Percentiles rank a stretch among this genome's conserved stretches.
Conservation (phyloP, 345 rosid genomes). For the Ricinus communis region DNA sequence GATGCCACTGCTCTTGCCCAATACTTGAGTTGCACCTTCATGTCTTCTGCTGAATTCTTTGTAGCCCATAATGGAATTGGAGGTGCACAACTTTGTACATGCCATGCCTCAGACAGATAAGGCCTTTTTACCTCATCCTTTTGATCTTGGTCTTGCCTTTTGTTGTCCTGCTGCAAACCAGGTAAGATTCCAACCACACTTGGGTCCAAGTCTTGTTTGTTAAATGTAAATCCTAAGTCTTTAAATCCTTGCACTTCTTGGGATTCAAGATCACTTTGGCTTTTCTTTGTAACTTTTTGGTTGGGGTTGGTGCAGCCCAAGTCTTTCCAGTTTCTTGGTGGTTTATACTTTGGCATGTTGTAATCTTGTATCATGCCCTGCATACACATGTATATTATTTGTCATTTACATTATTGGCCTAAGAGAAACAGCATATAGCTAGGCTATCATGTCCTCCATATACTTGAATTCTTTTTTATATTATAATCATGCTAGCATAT, state of each 20-base stretch:
- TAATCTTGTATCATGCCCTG: slow-evolving; percentile 30
- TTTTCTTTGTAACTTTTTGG: slow-evolving; percentile 32
- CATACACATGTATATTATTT: background rate
- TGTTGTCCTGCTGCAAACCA: slow-evolving; percentile 36
- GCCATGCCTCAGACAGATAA: slow-evolving; percentile 44
- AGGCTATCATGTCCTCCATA: background rate
- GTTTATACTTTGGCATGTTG: slow-evolving; percentile 38
- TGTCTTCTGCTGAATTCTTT: slow-evolving; percentile 43
- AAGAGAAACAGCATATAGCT: too few species aligned
- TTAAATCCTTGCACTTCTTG: slow-evolving; percentile 48
- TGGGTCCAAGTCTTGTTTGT: slow-evolving; percentile 39
- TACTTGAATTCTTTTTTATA: background rate
- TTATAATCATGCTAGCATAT: too few species aligned
- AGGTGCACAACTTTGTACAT: slow-evolving; percentile 32
- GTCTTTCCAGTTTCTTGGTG: slow-evolving; percentile 39
- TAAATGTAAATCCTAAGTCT: slow-evolving; percentile 48
- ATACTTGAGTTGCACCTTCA: slow-evolving; percentile 66
- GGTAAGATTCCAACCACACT: slow-evolving; percentile 6
- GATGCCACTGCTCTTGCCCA: slow-evolving; percentile 82
- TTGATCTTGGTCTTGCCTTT: slow-evolving; percentile 2
- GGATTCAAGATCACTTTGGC: slow-evolving; percentile 45
- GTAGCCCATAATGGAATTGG: slow-evolving; percentile 43
- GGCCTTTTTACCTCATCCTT: slow-evolving; percentile 27
- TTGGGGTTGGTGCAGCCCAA: background rate
- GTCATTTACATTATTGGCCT: background rate